Conservation (phyloP, 148 eudicot species). For the Hydrangea macrophylla region DNA sequence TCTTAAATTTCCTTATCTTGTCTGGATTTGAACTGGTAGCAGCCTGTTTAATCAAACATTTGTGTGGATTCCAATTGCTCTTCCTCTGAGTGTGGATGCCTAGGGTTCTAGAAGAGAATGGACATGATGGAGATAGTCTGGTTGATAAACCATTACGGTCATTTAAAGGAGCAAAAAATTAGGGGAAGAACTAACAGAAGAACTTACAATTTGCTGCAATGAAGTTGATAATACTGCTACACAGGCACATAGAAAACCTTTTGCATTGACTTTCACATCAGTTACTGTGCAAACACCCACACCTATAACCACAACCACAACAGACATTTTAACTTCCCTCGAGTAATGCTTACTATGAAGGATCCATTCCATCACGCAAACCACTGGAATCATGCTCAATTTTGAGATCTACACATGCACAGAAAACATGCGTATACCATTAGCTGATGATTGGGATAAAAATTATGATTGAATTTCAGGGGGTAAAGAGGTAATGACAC, state of each 20-base stretch:
- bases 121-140: too few species aligned
- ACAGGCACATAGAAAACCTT: conserved; percentile 74
- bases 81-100: too few species aligned
- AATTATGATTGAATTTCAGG: background rate
- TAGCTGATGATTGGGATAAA: conserved; percentile 7
- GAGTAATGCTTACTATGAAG: conserved; percentile 64
- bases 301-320: conserved; percentile 74
- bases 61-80: too few species aligned
- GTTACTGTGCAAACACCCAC: conserved; percentile 89
- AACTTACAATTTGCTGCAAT: conserved; percentile 79
- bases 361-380: conserved; percentile 82
- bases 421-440: conserved; percentile 6
- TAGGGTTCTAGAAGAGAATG: too few species aligned
- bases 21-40: too few species aligned
- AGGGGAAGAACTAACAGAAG: conserved; percentile 6
- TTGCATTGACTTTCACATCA: conserved; percentile 74
- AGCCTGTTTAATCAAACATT: too few species aligned
- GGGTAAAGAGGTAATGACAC: background rate
- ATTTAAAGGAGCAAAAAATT: conserved; percentile 3
- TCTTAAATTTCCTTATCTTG: too few species aligned
- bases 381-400: conserved; percentile 87
- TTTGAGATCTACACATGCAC: conserved; percentile 63
- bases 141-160: background rate
- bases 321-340: conserved; percentile 69
- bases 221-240: conserved; percentile 71